Base-by-base conservation (phyloP, 371 early-diverging fungal genomes). In the Mortierella sp. region DNA sequence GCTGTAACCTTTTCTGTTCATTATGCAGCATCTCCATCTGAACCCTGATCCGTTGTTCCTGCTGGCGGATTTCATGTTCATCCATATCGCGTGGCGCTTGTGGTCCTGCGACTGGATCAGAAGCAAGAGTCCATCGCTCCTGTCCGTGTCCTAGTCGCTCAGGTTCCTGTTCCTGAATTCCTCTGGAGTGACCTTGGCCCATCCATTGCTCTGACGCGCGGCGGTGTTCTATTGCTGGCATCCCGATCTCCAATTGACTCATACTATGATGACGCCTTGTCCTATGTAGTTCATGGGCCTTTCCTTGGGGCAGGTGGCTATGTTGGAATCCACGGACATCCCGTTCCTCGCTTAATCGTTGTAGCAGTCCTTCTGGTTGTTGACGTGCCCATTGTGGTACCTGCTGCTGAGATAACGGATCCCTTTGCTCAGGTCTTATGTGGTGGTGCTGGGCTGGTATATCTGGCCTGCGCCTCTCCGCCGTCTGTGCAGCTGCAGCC, bases 11-110 rank as follows among this genome's bases (percentile, higher is more conserved):
- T 46, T 46, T 22, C n/a, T 46, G 45, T 16, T 56, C 46, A 25
- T 46, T 29, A 21, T 56, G 57, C 29, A 56, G 34, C 19, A 14
- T 27, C 44, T 56, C 44, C 8, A 28, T 44, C 22, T 56, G 57
- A 8, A 56, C 1, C 31, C 8, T 6, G 9, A 56, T 45, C 31
- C 27, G 27, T 3, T 29, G 46, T n/a, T 56, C 46, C 29, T 46
- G 31, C 46, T 55, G n/a, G n/a, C n/a, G n/a, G n/a, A 34, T 34
- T 34, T 34, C 34, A 34, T 4, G 34, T 4, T 34, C 34, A 10
- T 34, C 34, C 10, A 34, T 34, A 34, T 34, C 34, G 7, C 4
- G 10, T 10, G 34, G 34, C 10, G 10, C 34, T 7, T 10, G 34
- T 7, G 4, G 34, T 10, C 34, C 4, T 10, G 34, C 34, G 10